phyloP scores from a whole-genome alignment of 257 asterid genomes.

The Capsicum baccatum region DNA sequence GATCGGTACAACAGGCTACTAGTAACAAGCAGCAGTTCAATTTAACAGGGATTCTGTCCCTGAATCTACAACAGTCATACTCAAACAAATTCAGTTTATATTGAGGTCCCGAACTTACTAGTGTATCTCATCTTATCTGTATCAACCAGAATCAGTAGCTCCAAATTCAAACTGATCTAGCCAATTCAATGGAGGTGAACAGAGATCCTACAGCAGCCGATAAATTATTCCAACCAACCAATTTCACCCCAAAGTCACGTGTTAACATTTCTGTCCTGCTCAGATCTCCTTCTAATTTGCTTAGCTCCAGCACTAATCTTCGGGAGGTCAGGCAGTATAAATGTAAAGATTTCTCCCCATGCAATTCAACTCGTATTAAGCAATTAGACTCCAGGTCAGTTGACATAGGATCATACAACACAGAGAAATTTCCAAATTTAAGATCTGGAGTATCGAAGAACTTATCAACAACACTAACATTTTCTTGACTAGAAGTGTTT shows the following conservation, averaged over 20 bases:
- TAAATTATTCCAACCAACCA: conserved; percentile 66
- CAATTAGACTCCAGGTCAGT: conserved; percentile 58
- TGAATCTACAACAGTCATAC: conserved; percentile 14
- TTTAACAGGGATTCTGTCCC: not conserved
- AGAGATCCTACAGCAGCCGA: conserved; percentile 63
- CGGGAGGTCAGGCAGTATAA: conserved; percentile 63
- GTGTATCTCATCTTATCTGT: not conserved
- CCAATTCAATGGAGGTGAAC: conserved; percentile 51
- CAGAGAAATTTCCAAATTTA: conserved; percentile 66
- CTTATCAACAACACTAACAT: conserved; percentile 44
- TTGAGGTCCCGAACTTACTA: conserved; percentile 14
- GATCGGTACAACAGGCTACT: not conserved
- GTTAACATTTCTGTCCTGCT: conserved; percentile 65
- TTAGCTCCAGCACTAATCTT: conserved; percentile 68
- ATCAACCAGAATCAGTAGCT: conserved; percentile 13
- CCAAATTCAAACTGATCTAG: conserved; percentile 39
- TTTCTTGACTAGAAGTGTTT: conserved; percentile 37
- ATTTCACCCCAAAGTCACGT: conserved; percentile 49
- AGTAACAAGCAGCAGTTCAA: not conserved
- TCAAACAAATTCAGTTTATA: not conserved
- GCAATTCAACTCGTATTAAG: conserved; percentile 60
- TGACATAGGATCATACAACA: conserved; percentile 62
- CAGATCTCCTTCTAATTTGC: conserved; percentile 61
- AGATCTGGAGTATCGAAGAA: conserved; percentile 74
- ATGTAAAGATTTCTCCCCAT: conserved; percentile 47